phyloP scores from a whole-genome alignment of 139 green algal genomes.

The Raphidocelis subcapitata region DNA sequence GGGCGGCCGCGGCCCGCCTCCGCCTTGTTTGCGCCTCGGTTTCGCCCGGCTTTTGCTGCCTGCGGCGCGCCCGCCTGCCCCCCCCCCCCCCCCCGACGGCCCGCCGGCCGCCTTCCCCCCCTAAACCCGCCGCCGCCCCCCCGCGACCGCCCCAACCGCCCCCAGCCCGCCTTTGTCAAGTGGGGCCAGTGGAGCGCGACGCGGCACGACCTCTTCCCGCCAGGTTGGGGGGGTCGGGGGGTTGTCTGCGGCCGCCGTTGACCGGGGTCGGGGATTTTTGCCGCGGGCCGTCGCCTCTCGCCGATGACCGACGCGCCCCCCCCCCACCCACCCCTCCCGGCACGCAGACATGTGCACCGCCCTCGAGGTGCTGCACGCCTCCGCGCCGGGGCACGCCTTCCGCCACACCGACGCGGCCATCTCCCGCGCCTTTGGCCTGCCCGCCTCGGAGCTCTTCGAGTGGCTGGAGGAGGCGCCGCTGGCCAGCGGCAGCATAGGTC shows the following conservation, averaged over 20 bases:
- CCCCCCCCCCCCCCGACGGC: background rate
- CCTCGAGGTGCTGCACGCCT: constrained; percentile 79
- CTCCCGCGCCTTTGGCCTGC: constrained; percentile 70
- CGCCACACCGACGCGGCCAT: constrained; percentile 58
- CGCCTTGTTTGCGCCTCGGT: too few relatives aligned
- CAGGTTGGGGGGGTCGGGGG: too few relatives aligned
- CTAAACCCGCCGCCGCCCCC: too few relatives aligned
- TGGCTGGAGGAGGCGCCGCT: constrained; percentile 82
- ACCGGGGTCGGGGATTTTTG: too few relatives aligned
- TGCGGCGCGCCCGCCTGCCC: background rate
- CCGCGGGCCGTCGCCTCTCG: too few relatives aligned
- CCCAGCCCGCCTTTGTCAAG: constrained; percentile 87
- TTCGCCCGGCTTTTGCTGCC: too few relatives aligned
- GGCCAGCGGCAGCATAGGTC: constrained; percentile 91
- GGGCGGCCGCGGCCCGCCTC: too few relatives aligned
- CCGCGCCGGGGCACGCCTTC: constrained; percentile 62
- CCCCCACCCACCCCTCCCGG: too few relatives aligned
- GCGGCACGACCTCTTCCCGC: constrained; percentile 92
- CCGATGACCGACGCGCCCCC: too few relatives aligned
- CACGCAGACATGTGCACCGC: constrained; percentile 78
- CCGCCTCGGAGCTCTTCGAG: constrained; percentile 81
- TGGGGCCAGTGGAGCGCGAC: constrained; percentile 98
- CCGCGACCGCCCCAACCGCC: too few relatives aligned
- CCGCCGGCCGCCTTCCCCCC: too few relatives aligned
- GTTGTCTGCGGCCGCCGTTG: too few relatives aligned